Evolutionary conservation across 495 filamentous ascomycete species (phyloP), one percentile per base, ranked within the genome.

Genomic region (Talaromyces wortmannii): DNA sequence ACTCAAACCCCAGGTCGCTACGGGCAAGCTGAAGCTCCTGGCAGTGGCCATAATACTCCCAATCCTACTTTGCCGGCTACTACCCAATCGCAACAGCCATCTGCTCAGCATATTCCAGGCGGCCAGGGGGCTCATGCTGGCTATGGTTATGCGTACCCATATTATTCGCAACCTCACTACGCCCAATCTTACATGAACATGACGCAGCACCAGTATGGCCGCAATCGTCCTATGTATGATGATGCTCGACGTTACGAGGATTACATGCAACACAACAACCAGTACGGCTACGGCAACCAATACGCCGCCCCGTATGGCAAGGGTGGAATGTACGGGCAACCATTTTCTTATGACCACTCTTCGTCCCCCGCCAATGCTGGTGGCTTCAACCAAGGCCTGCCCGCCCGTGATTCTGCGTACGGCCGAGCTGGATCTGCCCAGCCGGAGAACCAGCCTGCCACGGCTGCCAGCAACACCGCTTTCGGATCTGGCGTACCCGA

Each of bases 31-130:
- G 94, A 96, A 43, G 79, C 87, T 43, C 88, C 90, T 66, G 86
- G 84, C 69, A 91, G 88, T 63, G 92, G 89, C 13, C 87, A 95
- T 62, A 91, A 85, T 43, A 96, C 92, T 5, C 91, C 92, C 7
- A 92, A 92, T 67, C 90, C 88, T 23, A 83, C 85, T 40, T 72
- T 88, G 53, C 86, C 87, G 57, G 79, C 74, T 30, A 85, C 86
- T 56, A 85, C 84, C 50, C 82, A 82, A 60, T 72, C 72, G 46
- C 71, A 69, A 18, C 75, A 76, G 31, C 83, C 78, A 11, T 80
- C 83, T 52, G 74, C 79, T 53, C 83, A 85, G 63, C 84, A 87
- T 48, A 82, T 84, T 66, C 77, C 75, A 57, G 79, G 76, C 54
- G 69, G 72, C 49, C 83, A 84, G 59, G 73, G 52, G 36, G 73